Conservation (phyloP, 176 grass and related monocot species). For the Avena eriantha region DNA sequence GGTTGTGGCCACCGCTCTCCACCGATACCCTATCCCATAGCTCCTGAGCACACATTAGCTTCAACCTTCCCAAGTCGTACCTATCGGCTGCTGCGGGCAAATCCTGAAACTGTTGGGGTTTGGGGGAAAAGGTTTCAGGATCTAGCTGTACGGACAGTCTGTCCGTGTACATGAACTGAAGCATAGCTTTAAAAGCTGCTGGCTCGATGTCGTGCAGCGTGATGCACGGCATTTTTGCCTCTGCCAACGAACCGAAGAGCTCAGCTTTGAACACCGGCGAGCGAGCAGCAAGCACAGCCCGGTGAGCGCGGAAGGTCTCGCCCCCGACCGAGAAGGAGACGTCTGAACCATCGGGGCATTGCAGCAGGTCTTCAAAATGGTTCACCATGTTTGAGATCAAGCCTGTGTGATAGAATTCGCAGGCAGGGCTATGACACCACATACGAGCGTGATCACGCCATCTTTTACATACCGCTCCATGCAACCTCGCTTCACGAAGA, state of each 20-base stretch:
- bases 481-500: background rate
- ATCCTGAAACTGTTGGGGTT: background rate
- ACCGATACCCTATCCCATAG: slow-evolving; percentile 35
- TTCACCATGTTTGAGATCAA: background rate
- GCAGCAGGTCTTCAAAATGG: background rate
- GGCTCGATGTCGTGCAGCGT: background rate
- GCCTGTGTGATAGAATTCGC: background rate
- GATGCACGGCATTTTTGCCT: background rate
- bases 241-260: background rate
- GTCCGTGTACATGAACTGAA: slow-evolving; percentile 30
- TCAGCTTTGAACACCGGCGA: background rate
- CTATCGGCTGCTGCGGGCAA: slow-evolving; percentile 48
- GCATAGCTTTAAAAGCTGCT: background rate
- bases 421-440: background rate
- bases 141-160: background rate
- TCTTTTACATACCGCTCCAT: background rate
- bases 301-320: background rate
- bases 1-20: background rate
- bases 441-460: background rate
- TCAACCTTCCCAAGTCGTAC: slow-evolving; percentile 51
- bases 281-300: background rate
- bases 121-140: background rate
- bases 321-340: background rate
- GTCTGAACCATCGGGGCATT: slow-evolving; percentile 36
- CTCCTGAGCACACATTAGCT: slow-evolving; percentile 46